phyloP scores from a whole-genome alignment of 1,139 yeast species.

The Candida sp. region DNA sequence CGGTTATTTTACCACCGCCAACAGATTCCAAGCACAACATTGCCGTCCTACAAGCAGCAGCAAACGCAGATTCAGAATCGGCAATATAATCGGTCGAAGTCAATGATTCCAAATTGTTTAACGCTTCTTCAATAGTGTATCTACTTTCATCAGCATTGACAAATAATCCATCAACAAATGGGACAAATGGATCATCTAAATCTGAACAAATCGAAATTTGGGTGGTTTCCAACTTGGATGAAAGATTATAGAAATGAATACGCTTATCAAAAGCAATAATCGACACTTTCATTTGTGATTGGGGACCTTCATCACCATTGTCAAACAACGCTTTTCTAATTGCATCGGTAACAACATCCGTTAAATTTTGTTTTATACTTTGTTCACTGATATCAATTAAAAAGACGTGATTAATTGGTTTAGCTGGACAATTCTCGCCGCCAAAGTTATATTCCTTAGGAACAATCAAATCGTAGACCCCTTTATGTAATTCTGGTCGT shows the following conservation, averaged over 20 bases:
- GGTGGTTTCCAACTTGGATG: constrained; percentile 51
- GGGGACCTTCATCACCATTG: constrained; percentile 10
- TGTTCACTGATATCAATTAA: constrained; percentile 72
- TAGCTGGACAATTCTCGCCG: constrained; percentile 22
- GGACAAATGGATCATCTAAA: constrained; percentile 77
- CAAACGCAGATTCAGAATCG: constrained; percentile 72
- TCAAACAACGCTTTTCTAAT: constrained; percentile 54
- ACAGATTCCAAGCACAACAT: constrained; percentile 55
- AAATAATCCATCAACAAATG: constrained; percentile 74
- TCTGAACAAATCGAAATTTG: constrained; percentile 71
- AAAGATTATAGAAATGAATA: constrained; percentile 72
- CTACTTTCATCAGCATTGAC: constrained; percentile 73
- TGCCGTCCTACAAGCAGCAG: constrained; percentile 76
- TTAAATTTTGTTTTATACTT: constrained; percentile 60
- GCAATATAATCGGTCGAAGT: constrained; percentile 38
- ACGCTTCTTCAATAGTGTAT: constrained; percentile 61
- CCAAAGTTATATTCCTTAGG: constrained; percentile 67
- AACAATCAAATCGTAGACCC: constrained; percentile 83
- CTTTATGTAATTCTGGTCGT: constrained; percentile 76
- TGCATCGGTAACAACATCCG: constrained; percentile 70
- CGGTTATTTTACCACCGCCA: constrained; percentile 82
- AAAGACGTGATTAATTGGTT: constrained; percentile 67
- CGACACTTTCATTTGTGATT: constrained; percentile 49
- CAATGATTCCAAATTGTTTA: constrained; percentile 54
- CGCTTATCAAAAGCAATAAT: constrained; percentile 75